phyloP scores from a whole-genome alignment of 176 grass and related monocot genomes.

The Bolboschoenus planiculmis region DNA sequence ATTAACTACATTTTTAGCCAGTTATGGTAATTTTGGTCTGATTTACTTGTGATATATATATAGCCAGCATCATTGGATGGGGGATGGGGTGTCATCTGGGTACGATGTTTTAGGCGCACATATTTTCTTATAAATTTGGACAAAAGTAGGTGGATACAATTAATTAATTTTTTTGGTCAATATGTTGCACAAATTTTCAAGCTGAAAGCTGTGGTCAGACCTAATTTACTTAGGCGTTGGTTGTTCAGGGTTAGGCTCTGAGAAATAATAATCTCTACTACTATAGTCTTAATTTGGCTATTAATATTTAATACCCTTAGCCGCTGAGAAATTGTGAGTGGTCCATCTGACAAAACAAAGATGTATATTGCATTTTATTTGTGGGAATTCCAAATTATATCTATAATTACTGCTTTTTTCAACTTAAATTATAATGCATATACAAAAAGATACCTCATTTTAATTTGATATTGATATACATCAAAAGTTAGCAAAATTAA shows the following conservation, averaged over 20 bases:
- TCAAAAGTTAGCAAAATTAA: background rate
- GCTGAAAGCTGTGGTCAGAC: background rate
- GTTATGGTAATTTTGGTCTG: too few relatives aligned
- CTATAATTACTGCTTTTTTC: background rate
- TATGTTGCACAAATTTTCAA: conserved; percentile 3
- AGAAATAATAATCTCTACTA: too few relatives aligned
- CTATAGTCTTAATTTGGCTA: too few relatives aligned
- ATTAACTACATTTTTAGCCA: too few relatives aligned
- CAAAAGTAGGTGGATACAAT: background rate
- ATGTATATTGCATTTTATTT: background rate
- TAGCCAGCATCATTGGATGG: too few relatives aligned
- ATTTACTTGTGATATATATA: too few relatives aligned
- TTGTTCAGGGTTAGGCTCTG: background rate
- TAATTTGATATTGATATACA: background rate
- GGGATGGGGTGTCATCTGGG: background rate
- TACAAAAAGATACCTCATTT: background rate
- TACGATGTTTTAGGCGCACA: background rate
- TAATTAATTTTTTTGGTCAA: conserved; percentile 23
- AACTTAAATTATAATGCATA: background rate
- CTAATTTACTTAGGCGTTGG: conserved; percentile 8
- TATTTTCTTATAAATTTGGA: background rate
- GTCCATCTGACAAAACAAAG: background rate
- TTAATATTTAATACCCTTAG: background rate
- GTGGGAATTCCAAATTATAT: background rate
- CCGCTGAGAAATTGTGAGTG: background rate